Base-by-base conservation (phyloP, 208 protist genomes). In the Acanthamoeba castellanii region DNA sequence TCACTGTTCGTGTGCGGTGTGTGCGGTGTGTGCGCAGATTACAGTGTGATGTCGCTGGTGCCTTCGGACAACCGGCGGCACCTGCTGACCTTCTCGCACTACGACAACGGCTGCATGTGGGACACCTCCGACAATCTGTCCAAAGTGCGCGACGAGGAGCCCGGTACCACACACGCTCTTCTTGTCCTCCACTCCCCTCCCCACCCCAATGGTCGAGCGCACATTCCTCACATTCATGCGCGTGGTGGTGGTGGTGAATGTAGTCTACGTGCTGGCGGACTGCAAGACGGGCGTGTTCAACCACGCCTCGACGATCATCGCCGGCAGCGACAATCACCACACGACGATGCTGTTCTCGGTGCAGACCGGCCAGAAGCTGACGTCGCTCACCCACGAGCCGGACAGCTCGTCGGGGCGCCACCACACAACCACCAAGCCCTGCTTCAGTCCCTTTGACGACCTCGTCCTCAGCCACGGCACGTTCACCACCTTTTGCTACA, bases 381-480 rank as follows among this genome's bases (percentile, higher is more conserved):
- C 89, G 13, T 57, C 89, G 45, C 66, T 93, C 64, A 50, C 8
- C n/a, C 32, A 59, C 32, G 57, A 78, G 16, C 9, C 20, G 45
- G 30, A 45, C 45, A 20, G 27, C 52, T 76, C 89, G 16, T 27
- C 30, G 25, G 47, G 45, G 6, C 25, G 27, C n/a, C 47, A 93
- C n/a, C 18, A 50, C 45, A 42, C 37, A 0, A 85, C 37, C 7
- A 47, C 37, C 27, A 27, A 42, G 14, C 94, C 70, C 34, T 95
- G 92, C 61, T 95, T 91, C 57, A 95, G 94, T 13, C 81, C 81
- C 18, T 95, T 52, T 30, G 94, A 95, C 61, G 74, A 76, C 72
- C 94, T 95, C 30, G n/a, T 95, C 27, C 87, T 95, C 34, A 81
- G 37, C 16, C 37, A 84, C 47, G 94, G 81, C 84, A 32, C 70